Evolutionary conservation across 2,329 filamentous ascomycete species (phyloP).

Genomic region (Nakataea oryzae): DNA sequence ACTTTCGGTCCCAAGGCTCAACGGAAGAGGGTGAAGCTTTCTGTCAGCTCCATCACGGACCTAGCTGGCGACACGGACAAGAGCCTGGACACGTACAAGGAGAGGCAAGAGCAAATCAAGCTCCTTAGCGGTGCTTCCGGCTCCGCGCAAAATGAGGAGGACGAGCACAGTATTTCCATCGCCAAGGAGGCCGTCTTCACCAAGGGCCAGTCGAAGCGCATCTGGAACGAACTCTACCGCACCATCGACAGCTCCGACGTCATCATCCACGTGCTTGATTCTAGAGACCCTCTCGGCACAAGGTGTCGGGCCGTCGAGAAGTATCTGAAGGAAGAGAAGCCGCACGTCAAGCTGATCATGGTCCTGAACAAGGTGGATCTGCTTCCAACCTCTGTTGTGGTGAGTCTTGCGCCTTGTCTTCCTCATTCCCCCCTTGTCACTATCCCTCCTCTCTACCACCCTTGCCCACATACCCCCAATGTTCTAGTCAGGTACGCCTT

Average conservation of each 20-base stretch:
- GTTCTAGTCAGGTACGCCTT: constrained; percentile 76
- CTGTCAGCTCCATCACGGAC: constrained; percentile 70
- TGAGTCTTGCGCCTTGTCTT: constrained; percentile 51
- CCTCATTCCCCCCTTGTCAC: constrained; percentile 3
- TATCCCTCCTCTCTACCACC: constrained; percentile 4
- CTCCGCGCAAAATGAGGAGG: constrained; percentile 38
- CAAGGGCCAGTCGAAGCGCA: constrained; percentile 90
- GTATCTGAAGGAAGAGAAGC: constrained; percentile 84
- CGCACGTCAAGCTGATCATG: constrained; percentile 72
- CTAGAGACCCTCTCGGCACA: constrained; percentile 80
- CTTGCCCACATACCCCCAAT: constrained; percentile 40
- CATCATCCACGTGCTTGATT: constrained; percentile 88
- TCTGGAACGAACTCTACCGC: constrained; percentile 78
- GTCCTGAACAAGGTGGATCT: constrained; percentile 88
- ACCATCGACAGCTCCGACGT: constrained; percentile 93
- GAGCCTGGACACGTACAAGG: constrained; percentile 72
- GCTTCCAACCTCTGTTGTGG: constrained; percentile 83
- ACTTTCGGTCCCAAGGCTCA: constrained; percentile 92
- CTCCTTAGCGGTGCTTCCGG: constrained; percentile 63
- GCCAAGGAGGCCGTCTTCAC: constrained; percentile 81
- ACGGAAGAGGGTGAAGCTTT: constrained; percentile 83
- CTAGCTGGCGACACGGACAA: constrained; percentile 70
- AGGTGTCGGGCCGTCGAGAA: constrained; percentile 86
- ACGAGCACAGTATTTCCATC: constrained; percentile 38
- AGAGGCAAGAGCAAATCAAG: constrained; percentile 68